Base-by-base conservation (phyloP, 1,139 yeast species). In the Wickerhamomyces sp. region DNA sequence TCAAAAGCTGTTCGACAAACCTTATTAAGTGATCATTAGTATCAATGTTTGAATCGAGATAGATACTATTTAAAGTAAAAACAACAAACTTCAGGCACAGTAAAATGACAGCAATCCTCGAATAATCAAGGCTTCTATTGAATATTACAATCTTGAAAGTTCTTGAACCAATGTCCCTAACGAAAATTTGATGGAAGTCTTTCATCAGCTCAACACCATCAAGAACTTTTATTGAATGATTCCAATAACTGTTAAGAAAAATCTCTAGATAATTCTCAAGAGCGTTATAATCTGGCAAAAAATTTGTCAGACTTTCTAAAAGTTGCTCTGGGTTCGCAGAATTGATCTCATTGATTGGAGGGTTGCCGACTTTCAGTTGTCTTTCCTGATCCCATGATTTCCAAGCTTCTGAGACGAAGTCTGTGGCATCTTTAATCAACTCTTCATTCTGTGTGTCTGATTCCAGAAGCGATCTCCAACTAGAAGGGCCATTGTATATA, bases 401-500 rank as follows among this genome's bases (percentile, higher is more conserved):
- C 38, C 47, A 41, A 20, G 49, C 39, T 30, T 46, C 48, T n/a
- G 51, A 30, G n/a, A 48, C 39, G 33, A 46, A 43, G 6, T 41
- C 26, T 33, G 35, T 42, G 26, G 44, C 41, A 22, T 43, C 33
- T 28, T 44, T 38, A 7, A 42, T 22, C 16, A 47, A 12, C 14
- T 43, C 49, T 13, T 39, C 27, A 31, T 33, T 14, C 16, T 41
- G 40, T n/a, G 31, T 12, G 17, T 43, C 35, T 16, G 42, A 25
- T 24, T 40, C 44, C 5, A 48, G 6, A 14, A 46, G 33, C 1
- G 56, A 35, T 39, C 49, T 46, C 51, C 53, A 45, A n/a, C 51
- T 42, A 1, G 55, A 49, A 2, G 58, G 49, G 1, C 60, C 60
- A 28, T 32, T 49, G 31, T 38, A 45, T 2, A 46, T 28, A 2